These are phyloP conservation scores for Fusarium chlamydosporum DNA, from an alignment of 2,329 filamentous ascomycete genomes.

Conservation along the genomic window DNA sequence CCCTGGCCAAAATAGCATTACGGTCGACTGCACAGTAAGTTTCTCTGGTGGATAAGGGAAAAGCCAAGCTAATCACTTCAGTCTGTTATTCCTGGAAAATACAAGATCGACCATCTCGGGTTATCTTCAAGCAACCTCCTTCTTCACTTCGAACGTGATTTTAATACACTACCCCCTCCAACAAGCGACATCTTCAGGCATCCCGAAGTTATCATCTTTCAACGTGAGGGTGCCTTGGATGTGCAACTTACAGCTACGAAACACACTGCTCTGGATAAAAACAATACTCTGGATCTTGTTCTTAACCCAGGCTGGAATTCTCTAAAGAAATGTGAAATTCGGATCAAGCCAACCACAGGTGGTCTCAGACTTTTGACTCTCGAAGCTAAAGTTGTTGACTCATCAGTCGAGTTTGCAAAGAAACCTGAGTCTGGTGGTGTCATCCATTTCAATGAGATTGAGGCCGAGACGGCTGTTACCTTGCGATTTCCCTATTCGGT, in stretches of 20 bases:
- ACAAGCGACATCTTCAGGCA: conserved; percentile 68
- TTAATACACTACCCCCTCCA: conserved; percentile 62
- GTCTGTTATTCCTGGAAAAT: conserved; percentile 78
- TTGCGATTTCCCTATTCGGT: conserved; percentile 85
- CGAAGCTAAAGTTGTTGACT: conserved; percentile 67
- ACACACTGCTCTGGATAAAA: conserved; percentile 82
- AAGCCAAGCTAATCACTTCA: conserved; percentile 55
- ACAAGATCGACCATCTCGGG: conserved; percentile 79
- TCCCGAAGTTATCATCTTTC: conserved; percentile 79
- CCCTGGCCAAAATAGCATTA: conserved; percentile 64
- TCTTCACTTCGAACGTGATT: conserved; percentile 75
- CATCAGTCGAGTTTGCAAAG: conserved; percentile 61
- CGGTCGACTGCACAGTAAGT: conserved; percentile 57
- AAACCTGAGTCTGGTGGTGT: conserved; percentile 69
- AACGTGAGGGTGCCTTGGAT: conserved; percentile 76
- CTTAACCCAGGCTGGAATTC: conserved; percentile 82
- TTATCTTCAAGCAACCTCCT: conserved; percentile 74
- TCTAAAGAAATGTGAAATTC: conserved; percentile 70
- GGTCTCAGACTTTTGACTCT: conserved; percentile 74
- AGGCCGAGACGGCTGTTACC: conserved; percentile 62
- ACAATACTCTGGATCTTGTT: conserved; percentile 81
- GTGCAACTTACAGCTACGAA: conserved; percentile 76
- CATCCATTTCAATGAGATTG: conserved; percentile 65
- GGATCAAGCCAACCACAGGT: conserved; percentile 74
- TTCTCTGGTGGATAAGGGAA: background rate